Conservation (phyloP, 2,329 filamentous ascomycete genomes). For the Paracoccidioides brasiliensis region DNA sequence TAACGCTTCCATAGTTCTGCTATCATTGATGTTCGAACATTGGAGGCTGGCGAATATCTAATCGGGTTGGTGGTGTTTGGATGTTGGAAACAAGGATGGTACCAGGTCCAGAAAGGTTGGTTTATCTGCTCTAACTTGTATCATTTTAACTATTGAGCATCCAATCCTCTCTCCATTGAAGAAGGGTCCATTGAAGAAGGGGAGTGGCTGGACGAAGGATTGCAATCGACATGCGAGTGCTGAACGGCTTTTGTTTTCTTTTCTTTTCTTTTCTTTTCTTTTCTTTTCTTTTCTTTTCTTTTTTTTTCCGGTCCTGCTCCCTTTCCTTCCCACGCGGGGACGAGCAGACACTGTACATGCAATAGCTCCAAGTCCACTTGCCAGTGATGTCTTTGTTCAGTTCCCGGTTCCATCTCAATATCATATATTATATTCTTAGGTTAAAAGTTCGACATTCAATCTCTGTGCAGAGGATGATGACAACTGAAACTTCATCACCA, state of each 20-base stretch:
- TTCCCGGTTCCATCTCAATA: background rate
- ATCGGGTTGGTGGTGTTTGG: background rate
- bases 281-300: background rate
- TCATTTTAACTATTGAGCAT: no score
- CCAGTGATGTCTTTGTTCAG: no score
- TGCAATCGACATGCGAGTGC: background rate
- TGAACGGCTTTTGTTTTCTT: background rate
- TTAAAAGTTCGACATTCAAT: no score
- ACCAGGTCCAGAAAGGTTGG: no score
- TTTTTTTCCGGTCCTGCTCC: background rate
- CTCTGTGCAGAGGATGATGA: background rate
- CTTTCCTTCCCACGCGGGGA: no score
- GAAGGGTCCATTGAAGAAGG: background rate
- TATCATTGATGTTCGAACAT: no score
- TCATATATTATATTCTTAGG: background rate
- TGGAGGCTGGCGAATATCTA: no score
- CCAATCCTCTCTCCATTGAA: background rate
- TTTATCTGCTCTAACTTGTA: no score
- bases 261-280: background rate
- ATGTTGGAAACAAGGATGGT: background rate
- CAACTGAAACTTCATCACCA: background rate
- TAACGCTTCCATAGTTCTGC: no score
- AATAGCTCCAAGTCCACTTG: no score
- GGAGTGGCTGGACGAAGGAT: background rate
- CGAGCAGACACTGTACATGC: no score